Evolutionary conservation across 495 filamentous ascomycete genomes (phyloP), one percentile per base, ranked within the genome.

Genomic region (Talaromyces thailandensis): DNA sequence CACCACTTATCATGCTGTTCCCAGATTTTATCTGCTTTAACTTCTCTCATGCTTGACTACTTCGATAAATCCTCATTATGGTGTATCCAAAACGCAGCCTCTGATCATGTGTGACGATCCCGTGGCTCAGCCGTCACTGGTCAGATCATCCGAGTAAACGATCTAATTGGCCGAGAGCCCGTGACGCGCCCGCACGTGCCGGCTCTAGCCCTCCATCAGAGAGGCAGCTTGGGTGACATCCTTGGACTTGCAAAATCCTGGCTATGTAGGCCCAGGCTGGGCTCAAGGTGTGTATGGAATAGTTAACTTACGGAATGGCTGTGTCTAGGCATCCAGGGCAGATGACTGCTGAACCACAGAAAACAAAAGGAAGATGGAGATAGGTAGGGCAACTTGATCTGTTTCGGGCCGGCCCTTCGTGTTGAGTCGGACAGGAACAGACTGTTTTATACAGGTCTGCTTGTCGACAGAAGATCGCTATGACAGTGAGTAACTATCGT

Each of bases 71-170:
- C 64, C 63, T 55, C 59, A 55, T 52, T 43, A 55, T 55, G 24
- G 0, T 63, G 58, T 48, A 24, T 57, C n/a, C 16, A 12, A 32
- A 35, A 26, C 26, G 6, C 52, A 28, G 24, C 16, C 21, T 35
- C 55, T 21, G 31, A 69, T 78, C 76, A 80, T 73, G 74, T 77
- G 76, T 69, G 66, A 59, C 51, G 64, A 70, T 76, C 76, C 75
- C 76, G 75, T 78, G 77, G 73, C 74, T 45, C 72, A 71, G 70
- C 70, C 63, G 67, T 66, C 63, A 37, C 68, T 24, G 37, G 35
- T 56, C 51, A 55, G 51, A 55, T 55, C 23, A 16, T 55, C 26
- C 51, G 3, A 29, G 43, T 32, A 14, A 6, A 9, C 0, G 6
- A 11, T 32, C 56, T 76, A 68, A 79, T 79, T 79, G 73, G 76